Percentiles rank a stretch among this genome's conserved stretches.
Evolutionary conservation across 23 red algal genomes (phyloP).

Genomic region (Pyropia yezoensis): DNA sequence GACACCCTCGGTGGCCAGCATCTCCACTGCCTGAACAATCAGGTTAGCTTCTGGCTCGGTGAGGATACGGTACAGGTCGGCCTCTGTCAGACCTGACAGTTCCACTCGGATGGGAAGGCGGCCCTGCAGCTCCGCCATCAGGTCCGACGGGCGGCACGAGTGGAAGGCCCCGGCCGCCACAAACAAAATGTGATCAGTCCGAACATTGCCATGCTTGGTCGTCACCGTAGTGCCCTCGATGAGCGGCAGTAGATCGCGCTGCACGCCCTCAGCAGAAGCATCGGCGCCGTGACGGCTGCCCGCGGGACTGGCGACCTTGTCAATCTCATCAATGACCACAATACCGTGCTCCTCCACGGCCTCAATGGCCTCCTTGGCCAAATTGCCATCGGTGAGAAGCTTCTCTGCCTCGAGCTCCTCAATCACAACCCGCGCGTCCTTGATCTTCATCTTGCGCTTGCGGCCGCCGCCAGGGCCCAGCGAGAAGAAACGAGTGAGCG

Average conservation of each 20-base stretch:
- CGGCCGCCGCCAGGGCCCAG: slow-evolving; percentile 34
- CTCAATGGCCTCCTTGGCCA: slow-evolving; percentile 61
- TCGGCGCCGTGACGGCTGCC: slow-evolving; percentile 68
- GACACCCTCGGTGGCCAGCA: slow-evolving; percentile 76
- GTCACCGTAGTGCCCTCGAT: slow-evolving; percentile 78
- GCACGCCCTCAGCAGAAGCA: slow-evolving; percentile 78
- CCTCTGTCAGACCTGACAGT: slow-evolving; percentile 46
- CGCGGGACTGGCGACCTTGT: slow-evolving; percentile 77
- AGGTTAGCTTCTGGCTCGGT: slow-evolving; percentile 79
- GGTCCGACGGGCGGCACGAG: slow-evolving; percentile 64
- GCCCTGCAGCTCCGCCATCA: slow-evolving; percentile 90
- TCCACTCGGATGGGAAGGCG: slow-evolving; percentile 90
- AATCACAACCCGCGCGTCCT: slow-evolving; percentile 69
- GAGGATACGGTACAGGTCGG: slow-evolving; percentile 69
- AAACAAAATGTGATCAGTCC: slow-evolving; percentile 90
- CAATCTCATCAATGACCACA: slow-evolving; percentile 93
- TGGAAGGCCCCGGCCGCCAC: slow-evolving; percentile 85
- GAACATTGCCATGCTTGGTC: slow-evolving; percentile 81
- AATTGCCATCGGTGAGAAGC: slow-evolving; percentile 58
- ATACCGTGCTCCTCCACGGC: slow-evolving; percentile 78
- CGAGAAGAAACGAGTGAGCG: slow-evolving; percentile 55
- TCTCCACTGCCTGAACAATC: slow-evolving; percentile 68
- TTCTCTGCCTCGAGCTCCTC: slow-evolving; percentile 80
- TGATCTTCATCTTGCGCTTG: slow-evolving; percentile 75
- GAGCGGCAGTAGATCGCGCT: slow-evolving; percentile 75